Conservation (phyloP, 352 stramenopile genomes). For the Aphanomyces cochlioides region DNA sequence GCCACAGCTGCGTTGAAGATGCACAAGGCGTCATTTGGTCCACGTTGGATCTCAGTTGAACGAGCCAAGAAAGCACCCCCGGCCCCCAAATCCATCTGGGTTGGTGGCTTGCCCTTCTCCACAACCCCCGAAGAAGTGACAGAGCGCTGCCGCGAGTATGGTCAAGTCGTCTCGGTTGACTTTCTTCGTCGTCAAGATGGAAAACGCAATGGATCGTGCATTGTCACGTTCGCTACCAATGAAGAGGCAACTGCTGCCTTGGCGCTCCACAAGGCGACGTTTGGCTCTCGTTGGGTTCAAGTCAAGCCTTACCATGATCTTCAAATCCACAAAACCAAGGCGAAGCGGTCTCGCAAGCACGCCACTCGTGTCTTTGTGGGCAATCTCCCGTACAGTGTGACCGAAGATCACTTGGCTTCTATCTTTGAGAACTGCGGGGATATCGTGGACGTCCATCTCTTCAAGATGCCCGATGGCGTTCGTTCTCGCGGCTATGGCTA, state of each 20-base stretch:
- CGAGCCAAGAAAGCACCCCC: no score
- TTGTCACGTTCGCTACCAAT: conserved; percentile 59
- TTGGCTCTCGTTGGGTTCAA: conserved; percentile 83
- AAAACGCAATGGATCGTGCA: neutral
- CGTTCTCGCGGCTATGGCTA: neutral
- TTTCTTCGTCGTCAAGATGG: no score
- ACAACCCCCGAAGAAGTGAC: neutral
- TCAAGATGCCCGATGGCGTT: neutral
- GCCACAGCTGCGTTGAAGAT: neutral
- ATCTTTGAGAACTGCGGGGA: neutral
- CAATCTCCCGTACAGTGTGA: conserved; percentile 50
- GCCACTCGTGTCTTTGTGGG: conserved; percentile 91
- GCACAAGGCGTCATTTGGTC: no score
- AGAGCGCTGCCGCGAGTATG: neutral
- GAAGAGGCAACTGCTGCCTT: conserved; percentile 78
- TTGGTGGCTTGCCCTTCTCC: neutral
- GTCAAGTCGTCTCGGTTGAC: no score
- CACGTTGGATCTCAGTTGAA: no score
- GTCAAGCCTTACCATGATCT: conserved; percentile 90
- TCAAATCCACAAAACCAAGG: no score
- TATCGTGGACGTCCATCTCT: neutral
- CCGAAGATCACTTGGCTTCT: neutral
- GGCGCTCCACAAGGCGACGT: conserved; percentile 90
- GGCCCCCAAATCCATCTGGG: neutral
- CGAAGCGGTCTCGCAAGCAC: no score